Conservation (phyloP, 805 yeast species). For the Pichia occidentalis region DNA sequence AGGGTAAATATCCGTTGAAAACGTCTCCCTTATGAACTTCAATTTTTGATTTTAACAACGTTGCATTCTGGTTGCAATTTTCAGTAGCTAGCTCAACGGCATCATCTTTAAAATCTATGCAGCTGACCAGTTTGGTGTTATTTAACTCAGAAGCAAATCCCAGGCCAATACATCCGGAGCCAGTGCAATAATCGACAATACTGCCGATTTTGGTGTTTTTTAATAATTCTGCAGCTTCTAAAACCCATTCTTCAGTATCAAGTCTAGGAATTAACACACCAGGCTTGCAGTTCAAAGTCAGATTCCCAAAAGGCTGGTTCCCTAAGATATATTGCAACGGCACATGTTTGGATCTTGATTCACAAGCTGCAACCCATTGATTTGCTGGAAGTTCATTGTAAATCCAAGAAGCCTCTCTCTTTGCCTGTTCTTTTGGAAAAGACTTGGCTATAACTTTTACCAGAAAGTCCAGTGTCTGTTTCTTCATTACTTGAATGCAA, state of each 20-base stretch:
- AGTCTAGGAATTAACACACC: constrained; percentile 84
- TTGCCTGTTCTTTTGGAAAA: constrained; percentile 34
- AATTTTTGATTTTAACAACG: background rate
- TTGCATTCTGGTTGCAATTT: constrained; percentile 31
- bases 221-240: constrained; percentile 31
- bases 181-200: constrained; percentile 70
- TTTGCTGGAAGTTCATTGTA: constrained; percentile 43
- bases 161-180: constrained; percentile 81
- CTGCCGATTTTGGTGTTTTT: constrained; percentile 1
- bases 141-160: constrained; percentile 33
- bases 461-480: background rate
- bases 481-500: background rate
- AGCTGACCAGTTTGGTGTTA: constrained; percentile 24
- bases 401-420: constrained; percentile 61
- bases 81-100: constrained; percentile 48
- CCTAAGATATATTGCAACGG: constrained; percentile 87
- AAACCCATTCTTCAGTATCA: constrained; percentile 93
- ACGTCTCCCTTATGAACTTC: constrained; percentile 8
- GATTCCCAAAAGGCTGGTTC: constrained; percentile 75
- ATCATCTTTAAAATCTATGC: constrained; percentile 48
- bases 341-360: constrained; percentile 41
- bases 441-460: constrained; percentile 4
- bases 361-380: constrained; percentile 48
- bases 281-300: constrained; percentile 51
- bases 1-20: constrained; percentile 6